Percentiles rank a stretch among this genome's conserved stretches.
phyloP scores from a whole-genome alignment of 805 yeast species.

The Wickerhamiella musiphila region DNA sequence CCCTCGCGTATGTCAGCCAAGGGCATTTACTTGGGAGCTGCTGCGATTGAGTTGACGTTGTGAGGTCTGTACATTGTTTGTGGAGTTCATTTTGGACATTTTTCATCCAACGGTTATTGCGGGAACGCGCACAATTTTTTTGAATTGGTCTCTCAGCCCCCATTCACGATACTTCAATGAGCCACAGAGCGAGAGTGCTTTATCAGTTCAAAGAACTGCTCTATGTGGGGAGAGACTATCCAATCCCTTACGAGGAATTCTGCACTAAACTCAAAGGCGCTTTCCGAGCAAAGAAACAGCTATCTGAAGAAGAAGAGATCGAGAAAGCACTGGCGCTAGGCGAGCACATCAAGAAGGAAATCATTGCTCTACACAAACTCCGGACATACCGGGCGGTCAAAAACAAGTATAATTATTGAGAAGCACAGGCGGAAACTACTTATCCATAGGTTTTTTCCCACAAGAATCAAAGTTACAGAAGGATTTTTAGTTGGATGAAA shows the following conservation, averaged over 20 bases:
- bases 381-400: constrained; percentile 23
- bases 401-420: constrained; percentile 15
- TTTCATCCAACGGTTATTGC: no score
- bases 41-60: no score
- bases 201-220: constrained; percentile 24
- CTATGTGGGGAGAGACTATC: constrained; percentile 24
- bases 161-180: background rate
- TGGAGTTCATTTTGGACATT: no score
- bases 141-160: background rate
- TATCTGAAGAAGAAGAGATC: constrained; percentile 16
- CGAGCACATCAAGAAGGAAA: constrained; percentile 23
- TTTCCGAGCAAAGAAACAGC: constrained; percentile 16
- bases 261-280: constrained; percentile 18
- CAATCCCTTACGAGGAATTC: constrained; percentile 21
- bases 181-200: constrained; percentile 12
- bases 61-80: no score
- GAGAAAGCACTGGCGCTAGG: constrained; percentile 20
- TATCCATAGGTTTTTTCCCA: no score
- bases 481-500: no score
- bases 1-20: background rate
- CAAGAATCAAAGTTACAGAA: no score
- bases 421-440: no score
- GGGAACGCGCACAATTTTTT: no score
- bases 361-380: constrained; percentile 22
- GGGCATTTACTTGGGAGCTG: no score